Evolutionary conservation across 2,329 filamentous ascomycete species (phyloP).

Genomic region (Pleurostoma richardsiae): DNA sequence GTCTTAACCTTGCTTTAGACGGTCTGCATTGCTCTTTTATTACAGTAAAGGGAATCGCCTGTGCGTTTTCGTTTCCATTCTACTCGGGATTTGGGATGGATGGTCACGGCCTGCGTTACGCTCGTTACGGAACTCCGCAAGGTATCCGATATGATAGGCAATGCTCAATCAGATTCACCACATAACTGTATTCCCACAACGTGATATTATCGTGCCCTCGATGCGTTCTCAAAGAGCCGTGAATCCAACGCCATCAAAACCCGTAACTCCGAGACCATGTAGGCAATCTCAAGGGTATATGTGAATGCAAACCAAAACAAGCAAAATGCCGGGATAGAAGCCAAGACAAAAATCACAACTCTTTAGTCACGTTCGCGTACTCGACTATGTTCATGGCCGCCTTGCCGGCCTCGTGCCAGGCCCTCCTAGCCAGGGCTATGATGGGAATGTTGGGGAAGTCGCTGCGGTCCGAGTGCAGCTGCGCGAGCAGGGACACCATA

Average conservation of each 20-base stretch:
- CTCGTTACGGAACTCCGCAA: slow-evolving; percentile 6
- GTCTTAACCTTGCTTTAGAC: not conserved
- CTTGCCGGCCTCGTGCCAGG: slow-evolving; percentile 24
- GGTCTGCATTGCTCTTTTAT: not conserved
- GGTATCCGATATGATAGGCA: slow-evolving; percentile 1
- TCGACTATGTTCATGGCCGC: slow-evolving; percentile 19
- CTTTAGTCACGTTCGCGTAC: slow-evolving; percentile 14
- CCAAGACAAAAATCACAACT: not conserved
- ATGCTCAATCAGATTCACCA: not conserved
- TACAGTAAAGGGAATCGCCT: not conserved
- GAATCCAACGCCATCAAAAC: not conserved
- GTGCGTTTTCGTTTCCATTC: not conserved
- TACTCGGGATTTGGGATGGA: not conserved
- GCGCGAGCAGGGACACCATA: slow-evolving; percentile 63
- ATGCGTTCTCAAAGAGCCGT: too few species aligned
- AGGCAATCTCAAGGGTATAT: not conserved
- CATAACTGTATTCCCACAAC: not conserved
- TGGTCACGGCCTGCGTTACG: slow-evolving; percentile 2
- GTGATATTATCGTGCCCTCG: too few species aligned
- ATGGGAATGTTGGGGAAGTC: slow-evolving; percentile 58
- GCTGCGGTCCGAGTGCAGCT: slow-evolving; percentile 58
- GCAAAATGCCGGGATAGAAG: not conserved
- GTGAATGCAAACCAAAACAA: not conserved
- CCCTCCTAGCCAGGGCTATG: slow-evolving; percentile 38
- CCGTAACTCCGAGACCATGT: not conserved